Percentiles rank a stretch among this genome's conserved stretches.
phyloP scores from a whole-genome alignment of 306 rosid species.

The Quillaja saponaria region DNA sequence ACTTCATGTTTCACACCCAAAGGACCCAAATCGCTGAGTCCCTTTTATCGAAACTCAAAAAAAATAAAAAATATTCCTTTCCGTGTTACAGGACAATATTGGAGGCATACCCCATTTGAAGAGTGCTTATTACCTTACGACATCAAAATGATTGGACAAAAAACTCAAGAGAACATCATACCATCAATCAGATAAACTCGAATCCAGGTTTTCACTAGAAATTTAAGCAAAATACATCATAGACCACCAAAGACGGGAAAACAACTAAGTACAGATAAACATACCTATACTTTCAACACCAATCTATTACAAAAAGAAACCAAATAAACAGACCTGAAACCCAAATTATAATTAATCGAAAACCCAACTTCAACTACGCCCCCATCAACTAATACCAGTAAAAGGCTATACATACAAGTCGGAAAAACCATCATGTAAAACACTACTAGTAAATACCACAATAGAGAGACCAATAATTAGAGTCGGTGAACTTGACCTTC shows the following conservation, averaged over 20 bases:
- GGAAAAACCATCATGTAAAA: background rate
- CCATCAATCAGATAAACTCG: background rate
- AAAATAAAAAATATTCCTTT: no score
- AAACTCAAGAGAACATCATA: no score
- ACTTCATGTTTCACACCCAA: no score
- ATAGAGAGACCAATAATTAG: conserved; percentile 25
- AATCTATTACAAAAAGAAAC: background rate
- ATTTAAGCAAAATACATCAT: background rate
- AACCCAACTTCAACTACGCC: background rate
- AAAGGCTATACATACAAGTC: background rate
- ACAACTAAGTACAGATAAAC: background rate
- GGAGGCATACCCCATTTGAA: no score
- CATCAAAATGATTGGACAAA: no score
- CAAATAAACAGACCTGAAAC: background rate
- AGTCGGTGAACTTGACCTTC: conserved; percentile 24
- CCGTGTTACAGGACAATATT: no score
- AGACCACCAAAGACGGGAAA: fast-evolving
- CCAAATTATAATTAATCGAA: background rate
- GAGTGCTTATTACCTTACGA: no score
- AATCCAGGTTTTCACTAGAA: background rate
- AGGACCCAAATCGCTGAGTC: no score
- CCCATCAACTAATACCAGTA: background rate
- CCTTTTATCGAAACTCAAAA: no score
- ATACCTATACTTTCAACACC: background rate
- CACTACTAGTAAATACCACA: conserved; percentile 7